Evolutionary conservation across 2,329 filamentous ascomycete genomes (phyloP).

Genomic region (Cladophialophora yegresii): DNA sequence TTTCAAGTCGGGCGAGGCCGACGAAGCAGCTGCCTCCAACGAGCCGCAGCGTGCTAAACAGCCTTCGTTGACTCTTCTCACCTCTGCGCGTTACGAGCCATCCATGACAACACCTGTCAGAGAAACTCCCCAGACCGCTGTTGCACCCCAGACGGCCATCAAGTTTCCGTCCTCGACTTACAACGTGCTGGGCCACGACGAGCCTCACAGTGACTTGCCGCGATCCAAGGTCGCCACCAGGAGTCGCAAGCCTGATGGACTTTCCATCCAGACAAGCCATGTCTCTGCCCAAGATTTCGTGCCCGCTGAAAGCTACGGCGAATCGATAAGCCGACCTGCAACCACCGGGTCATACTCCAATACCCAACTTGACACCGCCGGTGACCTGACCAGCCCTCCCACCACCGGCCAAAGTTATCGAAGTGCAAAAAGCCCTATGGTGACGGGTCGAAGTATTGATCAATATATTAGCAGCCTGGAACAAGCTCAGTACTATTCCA

Average conservation of each 20-base stretch:
- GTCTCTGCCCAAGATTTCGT: slow-evolving; percentile 52
- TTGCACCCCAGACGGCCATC: slow-evolving; percentile 68
- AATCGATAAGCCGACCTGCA: slow-evolving; percentile 38
- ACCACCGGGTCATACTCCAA: slow-evolving; percentile 35
- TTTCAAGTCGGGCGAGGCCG: slow-evolving; percentile 11
- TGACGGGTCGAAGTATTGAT: slow-evolving; percentile 69
- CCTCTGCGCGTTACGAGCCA: slow-evolving; percentile 51
- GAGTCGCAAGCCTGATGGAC: slow-evolving; percentile 74
- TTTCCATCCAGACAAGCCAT: slow-evolving; percentile 64
- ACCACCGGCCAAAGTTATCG: slow-evolving; percentile 51
- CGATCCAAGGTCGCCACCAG: slow-evolving; percentile 64
- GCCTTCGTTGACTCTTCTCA: slow-evolving; percentile 45
- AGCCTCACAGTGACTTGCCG: slow-evolving; percentile 58
- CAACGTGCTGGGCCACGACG: slow-evolving; percentile 37
- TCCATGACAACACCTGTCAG: slow-evolving; percentile 40
- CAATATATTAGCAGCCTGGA: slow-evolving; percentile 87
- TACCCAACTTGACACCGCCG: slow-evolving; percentile 40
- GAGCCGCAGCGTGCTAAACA: slow-evolving; percentile 40
- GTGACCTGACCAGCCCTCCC: slow-evolving; percentile 39
- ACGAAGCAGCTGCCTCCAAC: slow-evolving; percentile 43
- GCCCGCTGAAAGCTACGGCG: slow-evolving; percentile 40
- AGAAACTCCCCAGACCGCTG: slow-evolving; percentile 61
- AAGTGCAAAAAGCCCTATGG: slow-evolving; percentile 56
- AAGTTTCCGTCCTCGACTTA: slow-evolving; percentile 41
- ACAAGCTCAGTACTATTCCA: slow-evolving; percentile 66